Conservation (phyloP, 192 early-diverging fungal genomes). For the Rhizophagus sp. region DNA sequence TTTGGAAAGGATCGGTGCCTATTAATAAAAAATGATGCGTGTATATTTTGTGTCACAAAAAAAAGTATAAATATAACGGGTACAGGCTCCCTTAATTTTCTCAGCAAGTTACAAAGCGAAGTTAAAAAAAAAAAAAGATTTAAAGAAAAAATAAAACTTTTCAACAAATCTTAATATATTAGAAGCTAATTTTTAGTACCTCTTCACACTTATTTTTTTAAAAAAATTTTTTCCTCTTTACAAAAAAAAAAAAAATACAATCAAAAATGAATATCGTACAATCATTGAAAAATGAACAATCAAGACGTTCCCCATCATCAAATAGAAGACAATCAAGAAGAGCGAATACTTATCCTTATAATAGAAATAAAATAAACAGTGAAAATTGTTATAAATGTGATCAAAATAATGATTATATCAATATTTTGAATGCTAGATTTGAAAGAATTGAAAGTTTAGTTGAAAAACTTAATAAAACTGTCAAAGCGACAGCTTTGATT, state of each 20-base stretch:
- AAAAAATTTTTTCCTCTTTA: background rate
- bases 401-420: background rate
- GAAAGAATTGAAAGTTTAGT: background rate
- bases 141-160: no score
- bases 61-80: no score
- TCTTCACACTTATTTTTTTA: no score
- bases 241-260: background rate
- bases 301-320: background rate
- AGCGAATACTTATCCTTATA: background rate
- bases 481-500: background rate
- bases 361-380: background rate
- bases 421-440: background rate
- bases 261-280: background rate
- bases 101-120: no score
- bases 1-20: no score
- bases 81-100: no score
- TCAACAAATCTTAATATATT: no score
- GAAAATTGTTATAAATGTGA: background rate
- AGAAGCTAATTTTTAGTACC: no score
- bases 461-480: background rate
- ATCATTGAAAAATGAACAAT: background rate
- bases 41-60: no score
- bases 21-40: no score
- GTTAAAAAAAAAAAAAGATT: no score
- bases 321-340: background rate